These are phyloP conservation scores for Diplocarpon rosae DNA, from an alignment of 2,329 filamentous ascomycete species.

Conservation along the genomic window DNA sequence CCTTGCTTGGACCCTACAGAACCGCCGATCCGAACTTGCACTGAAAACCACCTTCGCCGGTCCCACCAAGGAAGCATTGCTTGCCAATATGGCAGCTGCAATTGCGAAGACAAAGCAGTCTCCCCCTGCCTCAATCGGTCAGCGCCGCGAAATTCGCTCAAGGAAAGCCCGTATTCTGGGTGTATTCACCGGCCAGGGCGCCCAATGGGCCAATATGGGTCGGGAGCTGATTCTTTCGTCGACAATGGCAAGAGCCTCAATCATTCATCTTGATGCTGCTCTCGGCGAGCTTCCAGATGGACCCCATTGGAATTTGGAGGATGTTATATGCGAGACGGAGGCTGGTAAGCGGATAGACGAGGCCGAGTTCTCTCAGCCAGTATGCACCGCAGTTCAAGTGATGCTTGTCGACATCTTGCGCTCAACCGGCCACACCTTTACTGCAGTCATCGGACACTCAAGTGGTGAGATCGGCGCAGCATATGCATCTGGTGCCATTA, in stretches of 20 bases:
- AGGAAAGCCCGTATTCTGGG: conserved; percentile 8
- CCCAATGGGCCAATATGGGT: conserved; percentile 19
- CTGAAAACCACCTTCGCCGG: conserved; percentile 5
- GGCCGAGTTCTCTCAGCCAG: conserved; percentile 30
- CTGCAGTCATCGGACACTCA: conserved; percentile 35
- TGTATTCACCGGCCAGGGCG: conserved; percentile 22
- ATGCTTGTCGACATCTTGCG: conserved; percentile 33
- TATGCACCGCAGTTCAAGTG: conserved; percentile 38
- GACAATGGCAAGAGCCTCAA: conserved; percentile 7
- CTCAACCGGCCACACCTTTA: conserved; percentile 30
- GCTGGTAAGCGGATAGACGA: conserved; percentile 11
- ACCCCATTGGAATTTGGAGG: conserved; percentile 11
- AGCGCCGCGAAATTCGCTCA: conserved; percentile 4
- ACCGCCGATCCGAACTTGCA: conserved; percentile 6
- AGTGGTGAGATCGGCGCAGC: conserved; percentile 39
- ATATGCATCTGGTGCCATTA: conserved; percentile 30
- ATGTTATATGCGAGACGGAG: conserved; percentile 13
- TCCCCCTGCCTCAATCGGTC: conserved; percentile 2
- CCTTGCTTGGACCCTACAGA: conserved; percentile 8
- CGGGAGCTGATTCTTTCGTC: conserved; percentile 11
- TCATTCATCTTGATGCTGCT: conserved; percentile 18
- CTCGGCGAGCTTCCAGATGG: conserved; percentile 21
- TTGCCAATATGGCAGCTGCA: conserved; percentile 16
- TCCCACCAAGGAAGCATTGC: conserved; percentile 5
- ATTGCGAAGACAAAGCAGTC: conserved; percentile 6